Percentiles rank a stretch among this genome's conserved stretches.
Conservation (phyloP, 2,329 filamentous ascomycete species). For the Neopestalotiopsis clavispora region DNA sequence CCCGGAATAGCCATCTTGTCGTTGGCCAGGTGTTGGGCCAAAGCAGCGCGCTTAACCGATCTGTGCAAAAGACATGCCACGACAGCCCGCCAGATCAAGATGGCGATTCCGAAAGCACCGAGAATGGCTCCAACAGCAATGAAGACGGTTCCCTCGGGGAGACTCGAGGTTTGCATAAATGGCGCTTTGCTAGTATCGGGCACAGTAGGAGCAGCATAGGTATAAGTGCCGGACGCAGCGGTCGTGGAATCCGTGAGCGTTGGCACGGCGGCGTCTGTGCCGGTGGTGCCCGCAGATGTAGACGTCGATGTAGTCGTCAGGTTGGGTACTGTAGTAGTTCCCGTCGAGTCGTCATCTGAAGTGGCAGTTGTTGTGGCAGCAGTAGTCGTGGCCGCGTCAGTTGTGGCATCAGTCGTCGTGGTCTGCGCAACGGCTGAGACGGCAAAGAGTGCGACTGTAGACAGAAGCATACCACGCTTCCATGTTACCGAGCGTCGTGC, state of each 20-base stretch:
- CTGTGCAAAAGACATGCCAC: conserved; percentile 92
- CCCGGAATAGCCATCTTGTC: conserved; percentile 69
- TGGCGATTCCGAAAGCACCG: conserved; percentile 79
- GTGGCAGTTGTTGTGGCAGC: conserved; percentile 6
- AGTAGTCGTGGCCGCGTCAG: conserved; percentile 13
- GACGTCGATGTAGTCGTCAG: conserved; percentile 1
- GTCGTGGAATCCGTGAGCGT: conserved; percentile 54
- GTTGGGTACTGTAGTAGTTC: not conserved
- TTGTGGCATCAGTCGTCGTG: conserved; percentile 20
- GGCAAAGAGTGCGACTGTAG: conserved; percentile 18
- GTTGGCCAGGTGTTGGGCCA: conserved; percentile 72
- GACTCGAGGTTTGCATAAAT: conserved; percentile 85
- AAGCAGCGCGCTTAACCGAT: conserved; percentile 84
- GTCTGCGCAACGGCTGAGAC: conserved; percentile 22
- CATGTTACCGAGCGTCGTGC: conserved; percentile 9
- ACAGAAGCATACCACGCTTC: conserved; percentile 24
- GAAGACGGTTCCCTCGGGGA: conserved; percentile 94
- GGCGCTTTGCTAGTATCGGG: conserved; percentile 85
- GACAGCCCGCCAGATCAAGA: conserved; percentile 86
- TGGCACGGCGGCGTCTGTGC: conserved; percentile 11
- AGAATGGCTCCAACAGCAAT: conserved; percentile 91
- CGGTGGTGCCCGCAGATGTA: not conserved
- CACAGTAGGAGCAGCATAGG: conserved; percentile 75
- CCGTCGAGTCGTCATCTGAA: not conserved
- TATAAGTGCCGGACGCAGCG: conserved; percentile 48